phyloP scores from a whole-genome alignment of 805 yeast species.

The Sugiyamaella mastotermitis region DNA sequence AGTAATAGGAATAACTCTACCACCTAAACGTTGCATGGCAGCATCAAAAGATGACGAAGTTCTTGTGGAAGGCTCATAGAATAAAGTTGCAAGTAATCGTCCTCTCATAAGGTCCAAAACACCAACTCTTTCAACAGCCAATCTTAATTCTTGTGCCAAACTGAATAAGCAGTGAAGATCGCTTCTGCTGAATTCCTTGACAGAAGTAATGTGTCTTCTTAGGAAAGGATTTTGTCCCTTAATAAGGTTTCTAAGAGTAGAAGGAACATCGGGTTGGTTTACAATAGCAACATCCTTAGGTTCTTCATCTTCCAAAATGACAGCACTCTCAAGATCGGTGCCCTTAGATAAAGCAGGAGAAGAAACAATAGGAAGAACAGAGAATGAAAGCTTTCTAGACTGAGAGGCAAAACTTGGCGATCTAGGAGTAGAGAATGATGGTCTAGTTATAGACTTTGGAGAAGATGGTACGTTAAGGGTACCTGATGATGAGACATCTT shows the following conservation, averaged over 20 bases:
- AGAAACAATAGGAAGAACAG: constrained; percentile 32
- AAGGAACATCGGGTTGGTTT: constrained; percentile 35
- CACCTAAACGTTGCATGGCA: constrained; percentile 99
- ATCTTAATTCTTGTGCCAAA: constrained; percentile 96
- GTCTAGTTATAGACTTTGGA: constrained; percentile 1
- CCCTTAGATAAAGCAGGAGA: constrained; percentile 12
- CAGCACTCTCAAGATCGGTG: constrained; percentile 7
- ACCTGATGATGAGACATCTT: constrained; percentile 35
- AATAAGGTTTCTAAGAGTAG: constrained; percentile 71
- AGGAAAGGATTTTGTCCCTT: constrained; percentile 81
- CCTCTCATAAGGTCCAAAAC: constrained; percentile 87
- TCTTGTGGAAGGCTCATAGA: constrained; percentile 97
- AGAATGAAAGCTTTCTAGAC: constrained; percentile 14
- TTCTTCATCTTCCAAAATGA: constrained; percentile 10
- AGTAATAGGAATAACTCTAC: constrained; percentile 85
- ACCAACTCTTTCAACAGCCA: constrained; percentile 95
- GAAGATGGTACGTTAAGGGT: constrained; percentile 29
- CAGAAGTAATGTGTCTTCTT: constrained; percentile 82
- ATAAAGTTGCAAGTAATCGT: constrained; percentile 86
- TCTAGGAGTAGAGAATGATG: constrained; percentile 6
- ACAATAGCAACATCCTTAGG: constrained; percentile 26
- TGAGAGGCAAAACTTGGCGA: constrained; percentile 2
- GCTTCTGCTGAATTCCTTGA: constrained; percentile 77
- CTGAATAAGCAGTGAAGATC: constrained; percentile 91
- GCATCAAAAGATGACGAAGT: constrained; percentile 96